Conservation (phyloP, 2,329 filamentous ascomycete genomes). For the Coniochaeta sp. region DNA sequence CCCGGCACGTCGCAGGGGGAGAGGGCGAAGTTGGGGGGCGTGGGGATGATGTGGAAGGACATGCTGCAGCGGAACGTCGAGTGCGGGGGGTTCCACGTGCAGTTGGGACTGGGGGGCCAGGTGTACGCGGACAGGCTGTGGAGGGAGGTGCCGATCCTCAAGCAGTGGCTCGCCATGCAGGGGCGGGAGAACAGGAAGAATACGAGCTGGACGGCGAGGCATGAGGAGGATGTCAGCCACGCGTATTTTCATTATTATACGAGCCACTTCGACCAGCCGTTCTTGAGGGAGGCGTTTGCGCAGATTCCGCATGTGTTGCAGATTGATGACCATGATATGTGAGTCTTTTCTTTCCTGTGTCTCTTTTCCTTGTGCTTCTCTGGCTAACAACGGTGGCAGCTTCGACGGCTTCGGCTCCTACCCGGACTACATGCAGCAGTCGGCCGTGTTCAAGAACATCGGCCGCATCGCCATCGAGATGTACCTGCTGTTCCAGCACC, state of each 20-base stretch:
- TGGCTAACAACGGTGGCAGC: conserved; percentile 32
- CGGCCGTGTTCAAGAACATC: conserved; percentile 97
- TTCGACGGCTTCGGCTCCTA: conserved; percentile 98
- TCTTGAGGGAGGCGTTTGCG: conserved; percentile 88
- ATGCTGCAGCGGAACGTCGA: conserved; percentile 96
- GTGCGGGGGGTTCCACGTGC: conserved; percentile 90
- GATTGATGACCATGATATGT: conserved; percentile 97
- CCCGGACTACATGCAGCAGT: conserved; percentile 96
- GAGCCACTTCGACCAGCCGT: conserved; percentile 95
- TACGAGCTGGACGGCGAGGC: conserved; percentile 83
- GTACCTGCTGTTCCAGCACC: conserved; percentile 97
- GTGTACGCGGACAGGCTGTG: conserved; percentile 93
- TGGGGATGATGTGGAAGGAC: conserved; percentile 98
- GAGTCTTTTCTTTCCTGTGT: conserved; percentile 34
- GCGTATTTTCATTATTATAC: conserved; percentile 99
- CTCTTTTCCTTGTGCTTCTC: too few species aligned
- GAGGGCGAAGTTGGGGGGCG: conserved; percentile 74
- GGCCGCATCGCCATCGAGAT: conserved; percentile 92
- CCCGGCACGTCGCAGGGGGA: conserved; percentile 82
- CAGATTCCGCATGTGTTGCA: conserved; percentile 93
- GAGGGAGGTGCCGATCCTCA: conserved; percentile 89
- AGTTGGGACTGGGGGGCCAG: conserved; percentile 86
- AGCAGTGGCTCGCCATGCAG: conserved; percentile 90
- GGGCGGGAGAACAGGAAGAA: conserved; percentile 91
- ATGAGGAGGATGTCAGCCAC: conserved; percentile 92